Base-by-base conservation (phyloP, 2,329 filamentous ascomycete species). In the Scedosporium dehoogii region DNA sequence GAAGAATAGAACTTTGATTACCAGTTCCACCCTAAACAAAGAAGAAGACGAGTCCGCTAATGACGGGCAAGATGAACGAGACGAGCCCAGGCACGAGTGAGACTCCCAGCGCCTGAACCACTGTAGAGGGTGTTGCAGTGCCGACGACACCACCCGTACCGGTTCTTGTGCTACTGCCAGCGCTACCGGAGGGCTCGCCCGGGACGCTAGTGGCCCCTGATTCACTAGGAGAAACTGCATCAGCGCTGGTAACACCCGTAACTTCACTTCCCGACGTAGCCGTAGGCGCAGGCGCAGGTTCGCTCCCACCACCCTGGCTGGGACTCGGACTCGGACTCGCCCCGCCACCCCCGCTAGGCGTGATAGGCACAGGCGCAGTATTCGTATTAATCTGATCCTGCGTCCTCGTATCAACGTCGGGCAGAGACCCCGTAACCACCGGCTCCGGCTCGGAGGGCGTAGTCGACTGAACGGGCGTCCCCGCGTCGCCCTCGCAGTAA, bases 401-500 rank as follows among this genome's bases (percentile, higher is more conserved):
- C 16, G 46, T 42, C 59, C 48, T 61, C n/a, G 59, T 62, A 5
- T 27, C 53, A 18, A 58, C 53, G n/a, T 27, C 25, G 16, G 59
- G 46, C 27, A 29, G 29, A 29, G 59, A 29, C 5, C 25, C 21
- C 5, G 59, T 55, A 18, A 55, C 51, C 3, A 55, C 12, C n/a
- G 51, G 51, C 29, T 61, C 18, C 44, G 44, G 10, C 4, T 44
- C 25, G 6, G 6, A 10, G 25, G 14, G 16, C 4, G 23, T n/a
- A 51, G 23, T 38, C 1, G 46, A 18, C 33, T 55, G 14, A n/a
- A 38, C 27, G 0, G 63, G 62, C 33, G 66, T 63, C 1, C 69
- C 60, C 6, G 64, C 58, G 12, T 64, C 64, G 6, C 70, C 70
- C 0, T 70, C 25, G 66, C 84, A 86, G 67, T 71, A 85, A 41